Evolutionary conservation across 805 yeast species (phyloP).

Genomic region (Candida palmyrensis): DNA sequence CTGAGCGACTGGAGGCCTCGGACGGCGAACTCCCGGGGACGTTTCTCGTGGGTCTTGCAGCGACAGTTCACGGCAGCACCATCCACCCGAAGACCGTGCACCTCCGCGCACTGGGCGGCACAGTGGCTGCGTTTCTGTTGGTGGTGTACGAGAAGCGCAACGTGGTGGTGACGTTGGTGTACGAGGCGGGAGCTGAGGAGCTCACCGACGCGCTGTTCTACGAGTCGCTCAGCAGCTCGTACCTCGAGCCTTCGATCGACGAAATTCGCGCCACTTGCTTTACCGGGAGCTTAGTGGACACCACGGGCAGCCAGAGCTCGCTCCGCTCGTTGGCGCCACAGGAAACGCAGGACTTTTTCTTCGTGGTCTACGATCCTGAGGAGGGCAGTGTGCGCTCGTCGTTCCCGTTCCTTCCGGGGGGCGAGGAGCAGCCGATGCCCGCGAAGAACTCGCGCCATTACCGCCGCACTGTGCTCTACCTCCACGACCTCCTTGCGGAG

Average conservation of each 20-base stretch:
- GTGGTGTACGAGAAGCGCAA: constrained; percentile 23
- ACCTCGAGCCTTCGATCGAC: constrained; percentile 17
- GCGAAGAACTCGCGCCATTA: constrained; percentile 4
- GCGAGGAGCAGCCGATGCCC: constrained; percentile 7
- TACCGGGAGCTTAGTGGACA: constrained; percentile 10
- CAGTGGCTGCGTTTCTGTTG: constrained; percentile 20
- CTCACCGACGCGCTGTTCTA: constrained; percentile 22
- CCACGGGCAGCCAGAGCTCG: constrained; percentile 25
- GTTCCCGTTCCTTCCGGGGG: constrained; percentile 29
- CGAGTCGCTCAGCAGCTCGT: constrained; percentile 9
- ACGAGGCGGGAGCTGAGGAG: constrained; percentile 21
- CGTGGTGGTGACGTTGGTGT: constrained; percentile 20
- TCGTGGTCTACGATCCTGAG: constrained; percentile 24
- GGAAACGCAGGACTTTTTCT: constrained; percentile 25
- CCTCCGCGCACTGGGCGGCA: constrained; percentile 9
- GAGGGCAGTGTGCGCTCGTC: constrained; percentile 27
- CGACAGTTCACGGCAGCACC: constrained; percentile 2
- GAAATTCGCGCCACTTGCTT: constrained; percentile 12
- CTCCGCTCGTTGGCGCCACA: constrained; percentile 6
- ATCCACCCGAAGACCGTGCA: constrained; percentile 24
- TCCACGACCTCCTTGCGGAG: constrained; percentile 34
- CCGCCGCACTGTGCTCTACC: constrained; percentile 18
- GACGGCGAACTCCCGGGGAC: constrained; percentile 13
- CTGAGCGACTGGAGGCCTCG: no score
- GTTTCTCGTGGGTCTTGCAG: constrained; percentile 20